These are phyloP conservation scores for Globisporangium heterothallicum DNA, from an alignment of 352 stramenopile genomes.

Conservation along the genomic window DNA sequence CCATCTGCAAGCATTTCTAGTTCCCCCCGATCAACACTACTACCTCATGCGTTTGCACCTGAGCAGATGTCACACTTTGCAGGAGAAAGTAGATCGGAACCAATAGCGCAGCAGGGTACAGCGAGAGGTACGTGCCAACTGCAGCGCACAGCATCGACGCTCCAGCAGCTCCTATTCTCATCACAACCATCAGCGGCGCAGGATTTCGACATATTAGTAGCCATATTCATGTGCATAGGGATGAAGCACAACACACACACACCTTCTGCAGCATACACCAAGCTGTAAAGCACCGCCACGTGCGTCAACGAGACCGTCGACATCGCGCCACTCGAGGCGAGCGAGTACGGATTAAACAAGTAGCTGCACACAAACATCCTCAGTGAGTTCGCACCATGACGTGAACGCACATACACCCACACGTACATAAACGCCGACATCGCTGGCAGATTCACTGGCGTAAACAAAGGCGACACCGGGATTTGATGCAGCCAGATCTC, in stretches of 20 bases:
- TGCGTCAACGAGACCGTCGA: conserved; percentile 69
- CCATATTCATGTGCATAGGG: too few relatives aligned
- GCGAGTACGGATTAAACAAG: conserved; percentile 75
- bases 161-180: conserved; percentile 27
- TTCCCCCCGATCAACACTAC: too few relatives aligned
- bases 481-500: conserved; percentile 72
- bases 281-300: conserved; percentile 50
- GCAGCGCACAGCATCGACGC: conserved; percentile 49
- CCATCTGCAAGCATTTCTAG: too few relatives aligned
- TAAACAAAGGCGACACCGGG: conserved; percentile 66
- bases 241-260: not conserved
- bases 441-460: conserved; percentile 30
- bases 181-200: not conserved
- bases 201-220: too few relatives aligned
- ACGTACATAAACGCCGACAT: conserved; percentile 53
- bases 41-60: too few relatives aligned
- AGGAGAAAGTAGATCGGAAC: conserved; percentile 51
- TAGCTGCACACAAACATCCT: conserved; percentile 21
- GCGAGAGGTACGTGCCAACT: conserved; percentile 56
- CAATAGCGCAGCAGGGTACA: conserved; percentile 68
- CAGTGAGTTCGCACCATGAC: not conserved
- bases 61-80: conserved; percentile 16
- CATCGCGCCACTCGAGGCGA: conserved; percentile 64
- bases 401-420: not conserved
- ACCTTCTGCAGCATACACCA: conserved; percentile 71